Percentiles rank a stretch among this genome's conserved stretches.
These are phyloP conservation scores for Oryza officinalis DNA, from an alignment of 176 grass and related monocot genomes.

Conservation along the genomic window DNA sequence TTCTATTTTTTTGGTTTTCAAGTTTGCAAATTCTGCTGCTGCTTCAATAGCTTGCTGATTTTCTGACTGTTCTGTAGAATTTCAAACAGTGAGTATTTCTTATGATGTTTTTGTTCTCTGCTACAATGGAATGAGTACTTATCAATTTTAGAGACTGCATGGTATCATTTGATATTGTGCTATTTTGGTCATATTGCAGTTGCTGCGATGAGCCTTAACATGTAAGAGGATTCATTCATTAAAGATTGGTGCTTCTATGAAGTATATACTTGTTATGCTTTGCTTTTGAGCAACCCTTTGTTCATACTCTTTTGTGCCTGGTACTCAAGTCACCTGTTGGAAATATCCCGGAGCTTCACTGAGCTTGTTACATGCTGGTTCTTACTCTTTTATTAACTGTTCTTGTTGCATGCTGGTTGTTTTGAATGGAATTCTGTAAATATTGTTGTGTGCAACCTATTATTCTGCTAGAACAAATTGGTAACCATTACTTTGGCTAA, in stretches of 20 bases:
- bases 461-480: background rate
- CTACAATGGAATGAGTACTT: background rate
- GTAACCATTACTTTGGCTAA: background rate
- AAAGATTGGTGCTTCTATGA: slow-evolving; percentile 46
- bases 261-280: slow-evolving; percentile 72
- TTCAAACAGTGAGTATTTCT: background rate
- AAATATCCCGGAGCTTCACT: background rate
- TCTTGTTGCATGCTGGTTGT: background rate
- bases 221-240: slow-evolving; percentile 28
- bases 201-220: slow-evolving; percentile 80
- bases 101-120: background rate
- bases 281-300: slow-evolving; percentile 58
- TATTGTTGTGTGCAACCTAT: background rate
- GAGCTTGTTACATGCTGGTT: no score
- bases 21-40: background rate
- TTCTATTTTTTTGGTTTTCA: background rate
- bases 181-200: background rate
- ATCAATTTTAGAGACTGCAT: background rate
- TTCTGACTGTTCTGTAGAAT: no score
- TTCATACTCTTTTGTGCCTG: background rate
- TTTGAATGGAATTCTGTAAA: background rate
- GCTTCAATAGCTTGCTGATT: no score
- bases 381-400: no score
- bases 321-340: background rate
- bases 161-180: background rate